phyloP scores from a whole-genome alignment of 2,329 filamentous ascomycete genomes.

The Xylaria sp. region DNA sequence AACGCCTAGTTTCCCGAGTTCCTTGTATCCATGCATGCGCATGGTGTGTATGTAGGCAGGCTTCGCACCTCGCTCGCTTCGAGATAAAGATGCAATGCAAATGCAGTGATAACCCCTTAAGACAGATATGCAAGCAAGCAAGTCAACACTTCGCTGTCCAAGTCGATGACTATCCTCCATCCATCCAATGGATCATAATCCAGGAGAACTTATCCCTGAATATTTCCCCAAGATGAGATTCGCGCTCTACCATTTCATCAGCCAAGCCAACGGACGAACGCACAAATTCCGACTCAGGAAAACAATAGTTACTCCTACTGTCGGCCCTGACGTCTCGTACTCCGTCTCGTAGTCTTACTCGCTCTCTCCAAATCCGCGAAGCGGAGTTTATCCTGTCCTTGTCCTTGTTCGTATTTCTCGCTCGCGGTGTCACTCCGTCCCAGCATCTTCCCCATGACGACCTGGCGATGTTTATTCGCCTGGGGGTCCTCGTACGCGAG shows the following conservation, averaged over 20 bases:
- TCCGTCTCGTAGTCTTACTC: conserved; percentile 27
- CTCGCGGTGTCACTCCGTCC: neutral
- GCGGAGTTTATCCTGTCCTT: conserved; percentile 23
- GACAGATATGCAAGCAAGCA: neutral
- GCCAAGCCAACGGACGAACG: neutral
- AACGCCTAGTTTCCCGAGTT: neutral
- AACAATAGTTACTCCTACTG: neutral
- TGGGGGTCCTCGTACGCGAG: conserved; percentile 64
- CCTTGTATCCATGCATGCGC: neutral
- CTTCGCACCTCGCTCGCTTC: neutral
- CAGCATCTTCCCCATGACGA: conserved; percentile 42
- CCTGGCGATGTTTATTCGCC: conserved; percentile 51
- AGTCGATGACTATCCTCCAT: neutral
- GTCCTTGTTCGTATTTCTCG: neutral
- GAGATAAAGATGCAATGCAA: neutral
- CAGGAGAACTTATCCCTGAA: neutral
- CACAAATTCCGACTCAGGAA: neutral
- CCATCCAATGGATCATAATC: neutral
- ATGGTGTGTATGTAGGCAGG: neutral
- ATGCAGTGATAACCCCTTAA: neutral
- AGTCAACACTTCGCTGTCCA: neutral
- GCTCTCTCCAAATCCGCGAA: conserved; percentile 18
- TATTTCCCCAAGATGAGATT: neutral
- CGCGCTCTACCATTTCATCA: neutral
- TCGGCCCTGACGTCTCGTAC: conserved; percentile 35